Conservation (phyloP, 495 filamentous ascomycete species). For the Recurvomyces mirabilis region DNA sequence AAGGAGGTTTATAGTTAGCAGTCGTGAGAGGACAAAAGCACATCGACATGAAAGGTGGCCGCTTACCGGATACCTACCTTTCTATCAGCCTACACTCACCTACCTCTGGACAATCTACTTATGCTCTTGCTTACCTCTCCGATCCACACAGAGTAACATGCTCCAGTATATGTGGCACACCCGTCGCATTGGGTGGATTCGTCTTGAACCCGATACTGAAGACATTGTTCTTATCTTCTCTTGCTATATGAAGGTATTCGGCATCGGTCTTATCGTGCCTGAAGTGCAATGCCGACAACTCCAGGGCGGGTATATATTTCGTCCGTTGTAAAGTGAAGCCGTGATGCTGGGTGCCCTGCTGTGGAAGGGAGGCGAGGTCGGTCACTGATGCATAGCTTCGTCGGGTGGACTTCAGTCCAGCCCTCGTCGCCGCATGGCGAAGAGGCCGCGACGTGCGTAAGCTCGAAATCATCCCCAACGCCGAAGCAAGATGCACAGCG, state of each 20-base stretch:
- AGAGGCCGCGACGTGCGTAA: no score
- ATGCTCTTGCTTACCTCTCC: constrained; percentile 54
- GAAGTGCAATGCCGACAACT: constrained; percentile 79
- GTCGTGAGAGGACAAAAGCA: no score
- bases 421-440: no score
- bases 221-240: constrained; percentile 96
- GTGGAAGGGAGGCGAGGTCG: constrained; percentile 58
- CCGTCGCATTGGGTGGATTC: constrained; percentile 91
- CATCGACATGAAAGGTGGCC: neutral
- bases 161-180: constrained; percentile 93
- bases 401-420: no score
- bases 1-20: no score
- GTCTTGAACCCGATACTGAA: constrained; percentile 99
- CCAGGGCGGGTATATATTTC: constrained; percentile 87
- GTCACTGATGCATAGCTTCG: constrained; percentile 51
- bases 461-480: no score
- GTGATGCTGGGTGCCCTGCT: constrained; percentile 71
- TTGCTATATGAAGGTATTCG: constrained; percentile 86
- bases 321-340: constrained; percentile 82
- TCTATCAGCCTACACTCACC: constrained; percentile 20
- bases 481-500: no score
- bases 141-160: constrained; percentile 97
- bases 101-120: neutral
- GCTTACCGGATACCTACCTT: constrained; percentile 71
- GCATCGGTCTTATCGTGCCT: constrained; percentile 89